A percentile compares a stretch with the other conserved stretches of the same genome.
phyloP scores from a whole-genome alignment of 1,139 yeast genomes.

The Meyerozyma sp. region DNA sequence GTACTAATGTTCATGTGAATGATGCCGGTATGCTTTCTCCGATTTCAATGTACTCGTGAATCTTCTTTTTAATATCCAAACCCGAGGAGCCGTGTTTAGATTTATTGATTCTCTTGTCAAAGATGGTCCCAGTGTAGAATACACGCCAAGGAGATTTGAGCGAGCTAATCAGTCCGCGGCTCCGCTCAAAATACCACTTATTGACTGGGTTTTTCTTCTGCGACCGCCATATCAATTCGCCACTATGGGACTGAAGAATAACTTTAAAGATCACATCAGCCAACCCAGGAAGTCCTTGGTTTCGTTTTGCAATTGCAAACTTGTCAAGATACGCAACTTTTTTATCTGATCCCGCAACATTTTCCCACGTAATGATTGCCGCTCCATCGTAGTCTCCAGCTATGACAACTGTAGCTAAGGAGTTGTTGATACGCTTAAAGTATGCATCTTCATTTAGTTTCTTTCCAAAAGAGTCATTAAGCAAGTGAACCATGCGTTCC shows the following conservation, averaged over 20 bases:
- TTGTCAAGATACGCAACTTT: conserved; percentile 76
- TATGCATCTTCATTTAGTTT: conserved; percentile 61
- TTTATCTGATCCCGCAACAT: conserved; percentile 10
- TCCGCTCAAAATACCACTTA: conserved; percentile 95
- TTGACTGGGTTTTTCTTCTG: conserved; percentile 83
- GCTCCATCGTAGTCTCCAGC: conserved; percentile 96
- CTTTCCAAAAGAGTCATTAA: conserved; percentile 78
- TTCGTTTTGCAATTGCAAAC: conserved; percentile 76
- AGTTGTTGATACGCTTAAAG: conserved; percentile 55
- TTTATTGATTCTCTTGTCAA: conserved; percentile 29
- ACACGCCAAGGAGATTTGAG: conserved; percentile 59
- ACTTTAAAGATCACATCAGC: conserved; percentile 90
- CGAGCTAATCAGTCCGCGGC: conserved; percentile 60
- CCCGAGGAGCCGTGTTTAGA: conserved; percentile 11
- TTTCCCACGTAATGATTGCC: conserved; percentile 83
- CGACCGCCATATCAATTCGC: conserved; percentile 86
- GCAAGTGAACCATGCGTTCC: conserved; percentile 48
- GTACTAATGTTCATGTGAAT: conserved; percentile 11
- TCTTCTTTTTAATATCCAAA: conserved; percentile 25
- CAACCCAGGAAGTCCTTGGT: conserved; percentile 89
- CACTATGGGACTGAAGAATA: conserved; percentile 62
- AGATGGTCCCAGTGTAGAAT: conserved; percentile 59
- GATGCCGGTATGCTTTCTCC: conserved; percentile 34
- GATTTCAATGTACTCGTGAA: conserved; percentile 22
- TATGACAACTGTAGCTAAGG: conserved; percentile 70